Evolutionary conservation across 2,329 filamentous ascomycete genomes (phyloP).

Genomic region (Verticillium longisporum): DNA sequence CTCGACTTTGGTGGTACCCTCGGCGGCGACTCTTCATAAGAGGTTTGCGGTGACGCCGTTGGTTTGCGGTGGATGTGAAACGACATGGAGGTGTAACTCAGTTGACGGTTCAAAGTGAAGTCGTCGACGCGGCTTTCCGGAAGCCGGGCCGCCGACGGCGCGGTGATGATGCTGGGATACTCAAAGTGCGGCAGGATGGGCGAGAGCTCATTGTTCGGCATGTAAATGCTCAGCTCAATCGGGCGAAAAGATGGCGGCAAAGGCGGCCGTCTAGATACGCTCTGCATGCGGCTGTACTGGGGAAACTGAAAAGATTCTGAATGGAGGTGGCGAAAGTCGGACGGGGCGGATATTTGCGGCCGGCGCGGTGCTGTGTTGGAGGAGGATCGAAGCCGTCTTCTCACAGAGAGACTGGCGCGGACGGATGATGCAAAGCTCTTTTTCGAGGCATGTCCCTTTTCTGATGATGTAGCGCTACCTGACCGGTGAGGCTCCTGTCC

Average conservation of each 20-base stretch:
- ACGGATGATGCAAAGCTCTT: slow-evolving; percentile 28
- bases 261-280: slow-evolving; percentile 17
- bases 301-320: slow-evolving; percentile 36
- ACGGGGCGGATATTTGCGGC: slow-evolving; percentile 51
- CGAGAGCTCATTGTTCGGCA: slow-evolving; percentile 40
- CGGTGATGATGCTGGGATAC: slow-evolving; percentile 27
- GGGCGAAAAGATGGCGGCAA: slow-evolving; percentile 40
- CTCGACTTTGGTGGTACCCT: slow-evolving; percentile 39
- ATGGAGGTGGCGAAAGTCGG: slow-evolving; percentile 53
- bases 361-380: slow-evolving; percentile 37
- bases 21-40: slow-evolving; percentile 22
- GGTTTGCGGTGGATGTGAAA: slow-evolving; percentile 48
- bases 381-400: slow-evolving; percentile 35
- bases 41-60: slow-evolving; percentile 22
- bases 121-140: slow-evolving; percentile 17
- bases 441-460: slow-evolving; percentile 24
- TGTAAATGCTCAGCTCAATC: slow-evolving; percentile 50
- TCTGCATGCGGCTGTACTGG: slow-evolving; percentile 16
- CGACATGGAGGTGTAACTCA: slow-evolving; percentile 45
- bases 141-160: slow-evolving; percentile 27
- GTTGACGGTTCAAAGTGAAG: slow-evolving; percentile 27
- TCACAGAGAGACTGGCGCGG: slow-evolving; percentile 33
- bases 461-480: slow-evolving; percentile 11
- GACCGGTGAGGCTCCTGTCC: slow-evolving; percentile 11
- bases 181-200: slow-evolving; percentile 48